These are phyloP conservation scores for Spongispora temasekensis DNA, from an alignment of 1,284 basidiomycete species.

Conservation along the genomic window DNA sequence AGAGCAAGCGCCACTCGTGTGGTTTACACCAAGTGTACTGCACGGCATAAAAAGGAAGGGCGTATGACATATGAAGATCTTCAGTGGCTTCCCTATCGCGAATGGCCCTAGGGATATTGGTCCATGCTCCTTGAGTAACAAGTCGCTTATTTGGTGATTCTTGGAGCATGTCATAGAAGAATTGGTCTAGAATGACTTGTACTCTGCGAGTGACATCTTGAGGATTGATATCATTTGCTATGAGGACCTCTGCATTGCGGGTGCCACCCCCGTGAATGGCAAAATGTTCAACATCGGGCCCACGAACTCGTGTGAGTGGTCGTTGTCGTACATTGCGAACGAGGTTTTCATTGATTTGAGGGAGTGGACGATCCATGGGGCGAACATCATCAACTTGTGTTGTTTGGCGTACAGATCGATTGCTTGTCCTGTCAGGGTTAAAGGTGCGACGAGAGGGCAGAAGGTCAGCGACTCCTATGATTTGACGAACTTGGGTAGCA, in stretches of 20 bases:
- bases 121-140: conserved; percentile 7
- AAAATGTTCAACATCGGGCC: conserved; percentile 8
- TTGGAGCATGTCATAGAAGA: conserved; percentile 9
- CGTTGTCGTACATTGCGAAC: neutral
- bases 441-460: accelerated
- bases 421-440: neutral
- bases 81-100: neutral
- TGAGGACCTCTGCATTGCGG: neutral
- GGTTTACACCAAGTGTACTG: neutral
- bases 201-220: neutral
- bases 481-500: neutral
- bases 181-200: conserved; percentile 5
- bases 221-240: neutral
- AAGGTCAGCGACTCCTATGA: neutral
- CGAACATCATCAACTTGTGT: neutral
- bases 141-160: conserved; percentile 4
- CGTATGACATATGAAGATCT: neutral
- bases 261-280: conserved; percentile 7
- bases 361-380: neutral
- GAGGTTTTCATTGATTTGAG: neutral
- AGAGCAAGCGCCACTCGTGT: neutral
- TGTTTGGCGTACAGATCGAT: neutral
- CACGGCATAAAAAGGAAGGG: neutral
- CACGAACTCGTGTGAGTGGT: neutral
- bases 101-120: neutral